Evolutionary conservation across 371 early-diverging fungal genomes (phyloP).

Genomic region (Mortierella sp.): DNA sequence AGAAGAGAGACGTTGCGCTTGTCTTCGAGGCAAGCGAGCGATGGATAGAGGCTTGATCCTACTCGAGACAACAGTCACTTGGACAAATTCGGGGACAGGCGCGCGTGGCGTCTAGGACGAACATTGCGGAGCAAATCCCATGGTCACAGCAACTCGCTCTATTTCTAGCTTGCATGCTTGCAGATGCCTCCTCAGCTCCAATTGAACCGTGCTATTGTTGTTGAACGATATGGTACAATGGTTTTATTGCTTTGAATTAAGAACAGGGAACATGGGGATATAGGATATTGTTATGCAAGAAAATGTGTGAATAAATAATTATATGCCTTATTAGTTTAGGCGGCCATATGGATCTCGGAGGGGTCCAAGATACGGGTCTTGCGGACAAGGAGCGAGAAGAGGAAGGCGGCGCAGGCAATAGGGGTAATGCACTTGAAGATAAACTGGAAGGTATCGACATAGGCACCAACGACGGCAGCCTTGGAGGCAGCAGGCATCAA

Average conservation of each 20-base stretch:
- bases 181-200: neutral
- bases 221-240: neutral
- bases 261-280: neutral
- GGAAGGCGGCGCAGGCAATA: constrained; percentile 57
- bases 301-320: constrained; percentile 4
- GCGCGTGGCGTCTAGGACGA: neutral
- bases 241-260: neutral
- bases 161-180: no score
- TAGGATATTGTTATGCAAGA: neutral
- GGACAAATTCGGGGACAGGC: neutral
- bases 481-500: constrained; percentile 47
- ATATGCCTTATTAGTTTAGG: neutral
- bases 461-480: constrained; percentile 46
- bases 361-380: constrained; percentile 36
- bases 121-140: no score
- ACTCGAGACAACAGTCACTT: neutral
- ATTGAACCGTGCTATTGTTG: neutral
- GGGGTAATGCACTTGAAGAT: constrained; percentile 63
- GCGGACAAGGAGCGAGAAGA: constrained; percentile 55
- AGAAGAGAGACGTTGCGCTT: neutral
- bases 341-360: constrained; percentile 41
- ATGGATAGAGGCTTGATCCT: no score
- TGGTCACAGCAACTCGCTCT: no score
- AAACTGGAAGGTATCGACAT: constrained; percentile 59
- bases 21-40: no score